A percentile compares a stretch with the other conserved stretches of the same genome.
Conservation (phyloP, 148 eudicot genomes). For the Polygonum maritimum region DNA sequence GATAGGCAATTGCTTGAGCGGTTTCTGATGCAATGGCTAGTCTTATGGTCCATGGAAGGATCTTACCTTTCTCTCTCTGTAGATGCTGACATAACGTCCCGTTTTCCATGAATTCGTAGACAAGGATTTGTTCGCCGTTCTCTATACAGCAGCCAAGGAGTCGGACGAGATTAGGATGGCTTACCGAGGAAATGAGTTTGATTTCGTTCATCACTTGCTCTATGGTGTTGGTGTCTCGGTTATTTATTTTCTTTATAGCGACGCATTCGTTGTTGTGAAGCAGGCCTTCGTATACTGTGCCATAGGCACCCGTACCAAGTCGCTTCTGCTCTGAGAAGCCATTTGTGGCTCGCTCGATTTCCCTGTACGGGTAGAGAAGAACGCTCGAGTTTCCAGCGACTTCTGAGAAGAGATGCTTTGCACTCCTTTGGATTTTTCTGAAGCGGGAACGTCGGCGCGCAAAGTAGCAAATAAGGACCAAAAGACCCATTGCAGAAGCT, state of each 20-base stretch:
- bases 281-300: conserved; percentile 79
- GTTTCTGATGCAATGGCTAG: conserved; percentile 71
- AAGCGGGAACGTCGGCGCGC: conserved; percentile 30
- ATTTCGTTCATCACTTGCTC: conserved; percentile 90
- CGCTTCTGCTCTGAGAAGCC: conserved; percentile 62
- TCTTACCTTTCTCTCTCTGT: conserved; percentile 63
- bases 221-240: conserved; percentile 54
- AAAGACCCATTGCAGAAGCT: conserved; percentile 30
- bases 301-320: conserved; percentile 85
- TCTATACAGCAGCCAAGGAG: conserved; percentile 88
- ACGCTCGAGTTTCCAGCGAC: conserved; percentile 58
- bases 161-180: conserved; percentile 83
- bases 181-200: conserved; percentile 76
- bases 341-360: conserved; percentile 68
- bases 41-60: conserved; percentile 66
- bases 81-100: conserved; percentile 80
- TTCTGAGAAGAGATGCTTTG: conserved; percentile 53
- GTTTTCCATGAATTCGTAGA: conserved; percentile 79
- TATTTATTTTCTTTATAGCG: conserved; percentile 65
- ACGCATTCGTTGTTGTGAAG: conserved; percentile 58
- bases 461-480: conserved; percentile 39
- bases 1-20: conserved; percentile 68
- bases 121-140: conserved; percentile 78
- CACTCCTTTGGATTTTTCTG: conserved; percentile 34
- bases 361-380: conserved; percentile 58